These are phyloP conservation scores for Epichloe aotearoae DNA, from an alignment of 2,329 filamentous ascomycete species.

Conservation along the genomic window DNA sequence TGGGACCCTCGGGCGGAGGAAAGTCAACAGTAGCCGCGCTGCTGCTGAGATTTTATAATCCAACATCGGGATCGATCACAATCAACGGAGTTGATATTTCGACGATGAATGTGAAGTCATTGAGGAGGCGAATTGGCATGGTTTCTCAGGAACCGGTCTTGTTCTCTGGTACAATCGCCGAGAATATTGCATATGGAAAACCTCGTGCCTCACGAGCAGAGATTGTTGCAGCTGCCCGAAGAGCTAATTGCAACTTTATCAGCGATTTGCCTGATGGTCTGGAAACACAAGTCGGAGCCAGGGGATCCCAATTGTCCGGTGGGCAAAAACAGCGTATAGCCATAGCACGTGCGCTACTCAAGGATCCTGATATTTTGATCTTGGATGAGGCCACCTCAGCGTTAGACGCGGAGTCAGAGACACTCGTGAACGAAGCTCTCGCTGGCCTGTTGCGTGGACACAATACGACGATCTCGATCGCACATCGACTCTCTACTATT, in stretches of 20 bases:
- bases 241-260: conserved; percentile 95
- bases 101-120: conserved; percentile 81
- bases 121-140: conserved; percentile 84
- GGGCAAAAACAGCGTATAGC: conserved; percentile 97
- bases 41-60: conserved; percentile 80
- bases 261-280: conserved; percentile 91
- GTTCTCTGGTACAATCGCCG: conserved; percentile 71
- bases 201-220: conserved; percentile 66
- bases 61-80: conserved; percentile 60
- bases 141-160: conserved; percentile 93
- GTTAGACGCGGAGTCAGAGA: conserved; percentile 92
- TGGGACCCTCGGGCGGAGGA: conserved; percentile 88
- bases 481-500: conserved; percentile 89
- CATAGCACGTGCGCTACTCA: conserved; percentile 86
- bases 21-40: conserved; percentile 95
- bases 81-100: conserved; percentile 78
- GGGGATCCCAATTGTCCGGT: conserved; percentile 86
- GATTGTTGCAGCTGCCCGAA: conserved; percentile 73
- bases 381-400: conserved; percentile 94
- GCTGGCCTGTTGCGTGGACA: conserved; percentile 67
- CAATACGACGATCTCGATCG: conserved; percentile 96
- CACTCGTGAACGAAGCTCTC: conserved; percentile 84
- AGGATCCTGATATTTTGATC: conserved; percentile 92
- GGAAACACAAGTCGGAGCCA: conserved; percentile 83
- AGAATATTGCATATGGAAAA: conserved; percentile 85